Percentiles rank a stretch among this genome's conserved stretches.
phyloP scores from a whole-genome alignment of 2,329 filamentous ascomycete species.

The Coniochaeta sp. region DNA sequence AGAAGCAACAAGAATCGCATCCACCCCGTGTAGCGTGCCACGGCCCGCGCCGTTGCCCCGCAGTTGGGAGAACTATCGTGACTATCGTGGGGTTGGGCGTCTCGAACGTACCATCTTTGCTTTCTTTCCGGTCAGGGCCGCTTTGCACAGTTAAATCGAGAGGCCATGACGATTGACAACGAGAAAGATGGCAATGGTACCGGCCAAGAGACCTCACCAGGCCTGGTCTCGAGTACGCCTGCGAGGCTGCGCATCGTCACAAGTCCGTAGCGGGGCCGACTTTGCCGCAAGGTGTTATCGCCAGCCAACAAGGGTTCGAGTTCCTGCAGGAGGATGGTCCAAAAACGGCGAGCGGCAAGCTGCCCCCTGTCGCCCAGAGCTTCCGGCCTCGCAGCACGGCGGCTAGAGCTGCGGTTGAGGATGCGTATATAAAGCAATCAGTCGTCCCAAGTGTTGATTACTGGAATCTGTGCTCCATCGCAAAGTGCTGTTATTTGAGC shows the following conservation, averaged over 20 bases:
- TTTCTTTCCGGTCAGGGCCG: neutral
- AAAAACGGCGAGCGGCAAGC: neutral
- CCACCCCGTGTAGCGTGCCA: neutral
- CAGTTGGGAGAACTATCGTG: neutral
- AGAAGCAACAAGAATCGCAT: neutral
- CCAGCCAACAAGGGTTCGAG: neutral
- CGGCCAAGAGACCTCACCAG: neutral
- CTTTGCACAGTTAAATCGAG: neutral
- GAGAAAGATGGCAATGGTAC: neutral
- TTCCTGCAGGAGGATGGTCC: neutral
- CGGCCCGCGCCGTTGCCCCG: neutral
- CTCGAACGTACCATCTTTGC: neutral
- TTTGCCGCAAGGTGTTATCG: neutral
- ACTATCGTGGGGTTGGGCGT: neutral
- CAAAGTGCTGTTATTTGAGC: neutral
- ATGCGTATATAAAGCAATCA: neutral
- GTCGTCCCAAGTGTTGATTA: neutral
- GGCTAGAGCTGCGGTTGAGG: neutral
- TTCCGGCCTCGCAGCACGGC: neutral
- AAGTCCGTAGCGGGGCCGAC: neutral
- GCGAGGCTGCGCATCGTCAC: neutral
- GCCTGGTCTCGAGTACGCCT: neutral
- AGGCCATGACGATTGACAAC: neutral
- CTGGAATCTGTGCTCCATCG: neutral
- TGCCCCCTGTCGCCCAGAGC: neutral